Evolutionary conservation across 768 basidiomycete species (phyloP), one percentile per base, ranked within the genome.

Genomic region (Clathrus columnatus): DNA sequence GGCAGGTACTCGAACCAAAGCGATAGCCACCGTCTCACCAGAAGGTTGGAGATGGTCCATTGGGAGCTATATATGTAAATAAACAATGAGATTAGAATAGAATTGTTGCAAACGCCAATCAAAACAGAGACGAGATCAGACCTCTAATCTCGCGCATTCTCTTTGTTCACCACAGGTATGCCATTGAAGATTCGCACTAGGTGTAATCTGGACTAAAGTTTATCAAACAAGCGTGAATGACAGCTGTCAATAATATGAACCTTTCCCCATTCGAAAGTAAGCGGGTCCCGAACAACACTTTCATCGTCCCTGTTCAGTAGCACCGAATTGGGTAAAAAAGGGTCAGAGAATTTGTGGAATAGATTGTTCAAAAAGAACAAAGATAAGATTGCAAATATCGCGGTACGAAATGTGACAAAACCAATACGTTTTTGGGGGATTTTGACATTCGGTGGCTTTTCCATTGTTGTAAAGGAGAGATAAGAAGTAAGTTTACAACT

Each of bases 11-110:
- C 74, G 69, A 17, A 72, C 68, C 6, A 78, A 54, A 0, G 76
- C 78, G 26, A 78, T 73, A 21, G 64, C 62, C 0, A 72, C 75
- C 51, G 67, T 65, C n/a, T 59, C 65, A 7, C 71, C 72, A 16
- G 62, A 41, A 1, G 74, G 71, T 5, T 73, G 65, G 0, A 70
- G 70, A 49, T 80, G 73, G 57, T 78, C 70, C 28, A 78, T 61
- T 21, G 76, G 76, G 11, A 77, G 75, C 76, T 78, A 14, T 16
- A 48, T 16, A 18, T 2, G 43, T n/a, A 1, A 11, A 7, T 4
- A 32, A n/a, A 1, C 18, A 21, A 1, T 27, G 1, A 21, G n/a
- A 1, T 55, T 18, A 32, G n/a, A 11, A 28, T 18, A 42, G 30
- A 14, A 11, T 6, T 21, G 30, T 21, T 53, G n/a, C n/a, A n/a